Evolutionary conservation across 1,284 basidiomycete species (phyloP).

Genomic region (Austroboletus novae-zelandiae): DNA sequence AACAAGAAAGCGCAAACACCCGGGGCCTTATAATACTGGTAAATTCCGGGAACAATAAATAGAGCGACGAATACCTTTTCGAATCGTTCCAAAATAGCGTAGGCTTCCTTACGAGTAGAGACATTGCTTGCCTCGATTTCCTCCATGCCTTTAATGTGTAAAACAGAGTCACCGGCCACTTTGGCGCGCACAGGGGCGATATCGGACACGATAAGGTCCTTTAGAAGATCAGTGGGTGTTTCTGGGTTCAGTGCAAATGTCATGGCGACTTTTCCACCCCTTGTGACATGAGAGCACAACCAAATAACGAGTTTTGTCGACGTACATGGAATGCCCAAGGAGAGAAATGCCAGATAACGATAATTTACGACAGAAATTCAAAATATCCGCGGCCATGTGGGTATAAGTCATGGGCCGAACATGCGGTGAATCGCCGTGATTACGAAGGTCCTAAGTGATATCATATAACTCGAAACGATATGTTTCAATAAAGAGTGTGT

Average conservation of each 20-base stretch:
- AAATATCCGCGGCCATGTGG: conserved; percentile 71
- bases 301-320: conserved; percentile 1
- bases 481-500: neutral
- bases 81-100: conserved; percentile 56
- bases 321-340: conserved; percentile 84
- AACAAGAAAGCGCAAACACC: conserved; percentile 75
- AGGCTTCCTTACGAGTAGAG: conserved; percentile 61
- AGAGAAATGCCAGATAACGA: conserved; percentile 62
- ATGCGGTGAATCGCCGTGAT: conserved; percentile 81
- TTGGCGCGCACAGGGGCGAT: conserved; percentile 69
- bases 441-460: conserved; percentile 69
- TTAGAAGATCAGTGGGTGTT: conserved; percentile 47
- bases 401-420: conserved; percentile 66
- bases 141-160: conserved; percentile 71
- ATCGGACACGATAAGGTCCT: conserved; percentile 75
- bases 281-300: conserved; percentile 29
- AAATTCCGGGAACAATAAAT: neutral
- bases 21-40: conserved; percentile 49
- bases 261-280: conserved; percentile 90
- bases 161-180: conserved; percentile 63
- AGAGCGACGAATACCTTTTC: conserved; percentile 48
- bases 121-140: conserved; percentile 57
- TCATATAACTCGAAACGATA: neutral
- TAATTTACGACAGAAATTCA: conserved; percentile 54
- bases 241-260: conserved; percentile 62